Base-by-base conservation (phyloP, 2,329 filamentous ascomycete genomes). In the Fragosphaeria purpurea region DNA sequence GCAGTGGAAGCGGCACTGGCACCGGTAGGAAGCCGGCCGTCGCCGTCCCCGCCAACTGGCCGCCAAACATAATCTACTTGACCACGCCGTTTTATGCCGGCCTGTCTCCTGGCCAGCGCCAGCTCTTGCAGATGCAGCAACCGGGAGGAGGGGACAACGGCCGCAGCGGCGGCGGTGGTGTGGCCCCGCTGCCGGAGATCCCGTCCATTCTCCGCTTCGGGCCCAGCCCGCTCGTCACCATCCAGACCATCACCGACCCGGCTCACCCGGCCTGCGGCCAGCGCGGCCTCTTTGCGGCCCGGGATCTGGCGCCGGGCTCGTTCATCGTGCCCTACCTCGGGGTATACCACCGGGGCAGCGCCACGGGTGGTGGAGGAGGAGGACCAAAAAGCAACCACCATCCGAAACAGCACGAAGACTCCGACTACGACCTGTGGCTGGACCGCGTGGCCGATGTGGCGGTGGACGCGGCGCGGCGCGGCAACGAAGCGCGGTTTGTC, bases 351-450 rank as follows among this genome's bases (percentile, higher is more conserved):
- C 66, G 68, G 1, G 54, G 66, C 13, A 59, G 48, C 47, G 12
- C 48, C 56, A 62, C 55, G 52, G 59, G 61, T 34, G 65, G 64
- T 13, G 35, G 50, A 9, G 46, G 47, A 7, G 22, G 22, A 22
- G 22, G 22, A 22, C 2, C 22, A 22, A 22, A 3, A 22, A 53
- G 55, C 46, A 53, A 76, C 54, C 65, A 66, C 10, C 50, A 59
- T 35, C 52, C 54, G 50, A 51, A 75, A 55, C 65, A 67, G n/a
- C 22, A 22, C 22, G 22, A 22, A 22, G 51, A 59, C 11, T 78
- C 74, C 6, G 77, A 85, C 64, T 85, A 85, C 60, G 82, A 85
- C 60, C 67, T 85, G 32, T 82, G 78, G 71, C 67, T 85, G 22
- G 78, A 81, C 63, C 68, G 72, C 22, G 78, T 75, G 22, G 69